Percentiles rank a stretch among this genome's conserved stretches.
Conservation (phyloP, 1,284 basidiomycete species). For the Trametes polyzona region DNA sequence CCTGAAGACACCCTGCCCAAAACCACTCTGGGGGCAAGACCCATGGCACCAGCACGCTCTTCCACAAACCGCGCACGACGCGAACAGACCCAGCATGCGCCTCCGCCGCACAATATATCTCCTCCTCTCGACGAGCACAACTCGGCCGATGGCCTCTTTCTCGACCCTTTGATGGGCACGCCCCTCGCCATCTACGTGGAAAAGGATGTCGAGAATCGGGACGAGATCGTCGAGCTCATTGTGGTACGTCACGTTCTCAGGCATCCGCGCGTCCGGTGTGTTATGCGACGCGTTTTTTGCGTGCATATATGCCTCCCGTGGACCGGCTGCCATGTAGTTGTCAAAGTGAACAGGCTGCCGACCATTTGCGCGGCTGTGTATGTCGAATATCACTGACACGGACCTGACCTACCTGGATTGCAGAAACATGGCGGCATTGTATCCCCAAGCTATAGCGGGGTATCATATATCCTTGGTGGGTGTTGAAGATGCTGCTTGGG, state of each 20-base stretch:
- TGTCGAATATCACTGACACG: background rate
- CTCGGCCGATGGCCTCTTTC: conserved; percentile 53
- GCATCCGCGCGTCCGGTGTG: background rate
- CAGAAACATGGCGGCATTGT: conserved; percentile 78
- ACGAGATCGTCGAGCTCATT: conserved; percentile 62
- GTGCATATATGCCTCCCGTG: background rate
- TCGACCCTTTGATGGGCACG: conserved; percentile 79
- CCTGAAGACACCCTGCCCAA: conserved; percentile 45
- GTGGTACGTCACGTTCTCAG: conserved; percentile 53
- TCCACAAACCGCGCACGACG: conserved; percentile 51
- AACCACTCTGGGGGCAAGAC: conserved; percentile 54
- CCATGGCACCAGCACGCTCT: conserved; percentile 74
- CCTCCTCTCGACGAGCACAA: conserved; percentile 33
- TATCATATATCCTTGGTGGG: conserved; percentile 76
- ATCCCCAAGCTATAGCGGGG: conserved; percentile 72
- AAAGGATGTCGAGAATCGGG: conserved; percentile 74
- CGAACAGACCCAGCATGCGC: conserved; percentile 33
- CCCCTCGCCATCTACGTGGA: conserved; percentile 77
- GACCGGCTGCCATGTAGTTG: background rate
- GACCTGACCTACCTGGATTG: conserved; percentile 3
- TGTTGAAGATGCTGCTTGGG: conserved; percentile 6
- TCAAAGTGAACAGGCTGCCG: background rate
- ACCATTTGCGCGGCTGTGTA: background rate
- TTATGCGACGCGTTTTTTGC: conserved; percentile 21
- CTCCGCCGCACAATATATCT: conserved; percentile 29